Base-by-base conservation (phyloP, 106 monocot genomes). In the Dendrobium officinale region DNA sequence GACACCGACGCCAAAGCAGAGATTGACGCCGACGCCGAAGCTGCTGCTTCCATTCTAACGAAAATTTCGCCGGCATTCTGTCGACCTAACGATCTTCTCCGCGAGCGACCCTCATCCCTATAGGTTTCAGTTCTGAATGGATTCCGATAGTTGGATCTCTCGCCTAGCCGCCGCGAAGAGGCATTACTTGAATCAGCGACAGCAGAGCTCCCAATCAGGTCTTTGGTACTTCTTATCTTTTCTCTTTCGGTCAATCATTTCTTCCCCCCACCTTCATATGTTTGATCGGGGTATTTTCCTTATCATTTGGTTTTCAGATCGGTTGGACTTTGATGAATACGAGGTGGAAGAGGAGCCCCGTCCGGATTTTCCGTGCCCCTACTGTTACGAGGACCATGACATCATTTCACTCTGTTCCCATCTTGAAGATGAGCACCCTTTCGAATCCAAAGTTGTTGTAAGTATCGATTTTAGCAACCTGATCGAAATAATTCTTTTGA, bases 321-420 rank as follows among this genome's bases (percentile, higher is more conserved):
- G 93, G 58, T 77, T 89, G 41, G 75, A 82, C 37, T 26, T 89
- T 40, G 92, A 92, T 40, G 95, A 95, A 77, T 87, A 87, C 75
- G 90, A 90, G 67, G 70, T 79, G 59, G 92, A 89, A 76, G 96
- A 96, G 68, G 90, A 89, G 83, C 41, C 75, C 44, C 77, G 87
- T 48, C 83, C 85, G 24, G 96, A 92, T 41, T 90, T 93, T 29
- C 80, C 93, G 6, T 96, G 96, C 77, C 96, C 93, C 40, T 96
- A 89, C 74, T 96, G 96, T 82, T 89, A 92, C 81, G 96, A 93
- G 86, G 96, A 93, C 78, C 93, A 93, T 79, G 96, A 96, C 64
- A 79, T 96, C 80, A 68, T 86, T 0, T 93, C 96, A 9, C 83
- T 96, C 31, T 96, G 96, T 77, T 80, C 79, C 19, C 96, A 96